Conservation (phyloP, 2,329 filamentous ascomycete genomes). For the Ceratocystis cacaofunesta region DNA sequence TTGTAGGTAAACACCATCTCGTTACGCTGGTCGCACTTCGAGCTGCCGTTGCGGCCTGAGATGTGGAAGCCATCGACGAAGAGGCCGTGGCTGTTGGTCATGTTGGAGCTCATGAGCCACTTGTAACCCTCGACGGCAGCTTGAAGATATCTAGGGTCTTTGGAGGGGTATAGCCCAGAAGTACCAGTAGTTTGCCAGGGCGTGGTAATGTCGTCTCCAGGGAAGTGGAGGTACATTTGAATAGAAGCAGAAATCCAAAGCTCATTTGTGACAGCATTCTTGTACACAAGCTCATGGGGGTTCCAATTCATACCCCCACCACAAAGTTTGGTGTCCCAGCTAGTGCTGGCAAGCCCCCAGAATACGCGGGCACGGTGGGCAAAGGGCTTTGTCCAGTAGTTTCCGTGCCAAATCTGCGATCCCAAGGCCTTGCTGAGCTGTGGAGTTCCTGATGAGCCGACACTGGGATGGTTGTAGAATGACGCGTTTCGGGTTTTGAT, state of each 20-base stretch:
- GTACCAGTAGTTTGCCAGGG: conserved; percentile 36
- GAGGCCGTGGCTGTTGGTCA: conserved; percentile 61
- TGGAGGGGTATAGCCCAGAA: conserved; percentile 23
- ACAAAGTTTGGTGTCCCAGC: conserved; percentile 73
- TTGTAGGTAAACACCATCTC: conserved; percentile 94
- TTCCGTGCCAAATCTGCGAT: conserved; percentile 55
- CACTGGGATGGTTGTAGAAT: conserved; percentile 35
- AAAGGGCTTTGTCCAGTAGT: conserved; percentile 59
- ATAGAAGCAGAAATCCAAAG: conserved; percentile 74
- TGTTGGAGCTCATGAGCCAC: conserved; percentile 67
- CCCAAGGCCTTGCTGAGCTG: conserved; percentile 24
- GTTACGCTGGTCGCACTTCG: conserved; percentile 62
- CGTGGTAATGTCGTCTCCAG: conserved; percentile 59
- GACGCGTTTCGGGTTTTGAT: conserved; percentile 51
- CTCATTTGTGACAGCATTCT: conserved; percentile 92
- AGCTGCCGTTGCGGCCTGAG: conserved; percentile 22
- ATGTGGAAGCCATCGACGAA: conserved; percentile 87
- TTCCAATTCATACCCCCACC: conserved; percentile 87
- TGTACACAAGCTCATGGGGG: conserved; percentile 65
- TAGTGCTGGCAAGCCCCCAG: conserved; percentile 62
- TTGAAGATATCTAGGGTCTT: conserved; percentile 49
- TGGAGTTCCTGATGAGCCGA: conserved; percentile 19
- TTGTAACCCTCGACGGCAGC: conserved; percentile 64
- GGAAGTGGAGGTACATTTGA: conserved; percentile 79
- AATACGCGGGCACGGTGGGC: conserved; percentile 73